Evolutionary conservation across 129 eudicot species (phyloP).

Genomic region (Chrysanthemum seticuspe): DNA sequence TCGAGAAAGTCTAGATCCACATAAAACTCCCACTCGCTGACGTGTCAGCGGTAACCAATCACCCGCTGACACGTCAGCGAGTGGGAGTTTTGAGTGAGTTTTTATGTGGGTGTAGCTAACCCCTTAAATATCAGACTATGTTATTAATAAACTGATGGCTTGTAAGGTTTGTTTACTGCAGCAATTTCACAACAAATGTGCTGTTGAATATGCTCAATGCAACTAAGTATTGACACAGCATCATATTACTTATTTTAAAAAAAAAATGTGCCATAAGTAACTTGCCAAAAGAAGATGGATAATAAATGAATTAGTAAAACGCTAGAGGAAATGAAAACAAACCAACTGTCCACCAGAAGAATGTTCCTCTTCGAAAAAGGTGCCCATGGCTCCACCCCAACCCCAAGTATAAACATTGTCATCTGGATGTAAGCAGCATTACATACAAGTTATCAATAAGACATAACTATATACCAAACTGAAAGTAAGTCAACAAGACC

Average conservation of each 20-base stretch:
- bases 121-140: background rate
- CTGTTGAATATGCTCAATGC: background rate
- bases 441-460: conserved; percentile 17
- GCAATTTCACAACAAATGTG: background rate
- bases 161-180: background rate
- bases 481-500: background rate
- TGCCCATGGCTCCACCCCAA: conserved; percentile 97
- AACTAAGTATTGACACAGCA: background rate
- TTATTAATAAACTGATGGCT: background rate
- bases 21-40: no score
- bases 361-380: conserved; percentile 83
- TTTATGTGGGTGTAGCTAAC: no score
- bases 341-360: conserved; percentile 99
- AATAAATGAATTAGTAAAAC: background rate
- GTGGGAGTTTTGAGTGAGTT: no score
- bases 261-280: no score
- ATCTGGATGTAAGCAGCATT: conserved; percentile 38
- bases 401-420: conserved; percentile 93
- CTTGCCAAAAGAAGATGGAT: background rate
- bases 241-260: background rate
- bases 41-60: no score
- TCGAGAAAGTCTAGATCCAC: background rate
- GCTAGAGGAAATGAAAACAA: conserved; percentile 24
- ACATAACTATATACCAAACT: background rate
- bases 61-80: no score